These are phyloP conservation scores for Acacia pycnantha DNA, from an alignment of 331 rosid genomes.

Conservation along the genomic window DNA sequence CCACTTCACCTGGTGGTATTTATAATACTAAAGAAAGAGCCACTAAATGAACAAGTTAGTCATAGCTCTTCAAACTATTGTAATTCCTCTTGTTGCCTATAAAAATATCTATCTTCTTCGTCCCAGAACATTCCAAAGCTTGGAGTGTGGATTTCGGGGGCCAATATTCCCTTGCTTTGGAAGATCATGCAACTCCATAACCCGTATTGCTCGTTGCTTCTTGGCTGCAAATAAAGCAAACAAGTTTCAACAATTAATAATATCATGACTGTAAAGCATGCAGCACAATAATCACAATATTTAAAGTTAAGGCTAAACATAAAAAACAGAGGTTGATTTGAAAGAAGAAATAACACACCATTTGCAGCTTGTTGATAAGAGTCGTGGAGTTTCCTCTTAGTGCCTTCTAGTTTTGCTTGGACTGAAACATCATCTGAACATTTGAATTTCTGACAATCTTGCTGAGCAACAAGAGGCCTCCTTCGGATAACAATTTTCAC, in stretches of 20 bases:
- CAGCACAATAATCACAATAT: too few relatives aligned
- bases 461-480: too few relatives aligned
- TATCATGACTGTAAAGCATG: neutral
- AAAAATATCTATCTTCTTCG: slow-evolving; percentile 40
- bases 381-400: slow-evolving; percentile 95
- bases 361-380: slow-evolving; percentile 93
- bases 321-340: neutral
- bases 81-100: neutral
- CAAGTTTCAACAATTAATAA: slow-evolving; percentile 17
- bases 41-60: neutral
- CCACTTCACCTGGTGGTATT: too few relatives aligned
- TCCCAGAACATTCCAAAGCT: slow-evolving; percentile 38
- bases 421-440: slow-evolving; percentile 57
- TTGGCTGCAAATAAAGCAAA: slow-evolving; percentile 56
- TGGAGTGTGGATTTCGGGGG: slow-evolving; percentile 50
- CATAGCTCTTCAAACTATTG: slow-evolving; percentile 12
- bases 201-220: slow-evolving; percentile 83
- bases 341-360: slow-evolving; percentile 41
- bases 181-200: slow-evolving; percentile 46
- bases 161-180: slow-evolving; percentile 38
- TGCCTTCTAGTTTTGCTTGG: slow-evolving; percentile 79
- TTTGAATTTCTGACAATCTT: neutral
- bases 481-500: too few relatives aligned
- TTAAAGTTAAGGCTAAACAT: too few relatives aligned
- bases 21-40: too few relatives aligned